Percentiles rank a stretch among this genome's conserved stretches.
phyloP scores from a whole-genome alignment of 768 basidiomycete species.

The Albatrellus ellisii region DNA sequence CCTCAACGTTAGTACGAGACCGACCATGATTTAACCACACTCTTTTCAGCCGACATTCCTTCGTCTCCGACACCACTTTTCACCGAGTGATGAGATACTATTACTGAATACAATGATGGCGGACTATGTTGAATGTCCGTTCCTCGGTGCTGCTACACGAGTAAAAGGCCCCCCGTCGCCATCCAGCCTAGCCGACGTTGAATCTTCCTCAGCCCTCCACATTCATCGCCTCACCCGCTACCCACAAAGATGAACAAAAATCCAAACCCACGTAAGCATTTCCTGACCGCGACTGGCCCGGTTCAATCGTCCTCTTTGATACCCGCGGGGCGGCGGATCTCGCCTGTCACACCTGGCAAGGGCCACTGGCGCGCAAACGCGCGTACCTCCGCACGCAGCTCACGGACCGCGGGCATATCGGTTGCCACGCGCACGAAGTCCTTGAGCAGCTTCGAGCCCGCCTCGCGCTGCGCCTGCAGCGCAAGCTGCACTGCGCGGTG shows the following conservation, averaged over 20 bases:
- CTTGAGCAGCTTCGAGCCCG: slow-evolving; percentile 88
- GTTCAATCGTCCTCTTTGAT: slow-evolving; percentile 39
- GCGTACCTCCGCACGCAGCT: slow-evolving; percentile 70
- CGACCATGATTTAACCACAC: too few relatives aligned
- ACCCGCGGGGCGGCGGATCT: slow-evolving; percentile 42
- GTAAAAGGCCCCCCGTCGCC: background rate
- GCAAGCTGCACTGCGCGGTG: slow-evolving; percentile 92
- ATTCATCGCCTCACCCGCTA: background rate
- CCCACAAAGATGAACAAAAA: background rate
- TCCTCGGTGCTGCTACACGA: slow-evolving; percentile 3
- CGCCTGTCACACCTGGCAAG: slow-evolving; percentile 64
- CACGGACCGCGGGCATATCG: slow-evolving; percentile 55
- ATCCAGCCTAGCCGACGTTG: slow-evolving; percentile 9
- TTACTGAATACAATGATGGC: too few relatives aligned
- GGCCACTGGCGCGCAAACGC: slow-evolving; percentile 83
- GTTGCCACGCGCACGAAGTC: slow-evolving; percentile 86
- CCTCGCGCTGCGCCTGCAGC: slow-evolving; percentile 83
- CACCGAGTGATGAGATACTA: too few relatives aligned
- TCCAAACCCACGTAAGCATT: background rate
- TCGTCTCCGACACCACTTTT: too few relatives aligned
- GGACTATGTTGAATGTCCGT: slow-evolving; percentile 16
- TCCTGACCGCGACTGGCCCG: background rate
- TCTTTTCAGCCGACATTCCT: too few relatives aligned
- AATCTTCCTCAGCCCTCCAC: slow-evolving; percentile 8
- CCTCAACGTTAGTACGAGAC: too few relatives aligned